These are phyloP conservation scores for Eutrema yunnanense DNA, from an alignment of 345 rosid species.

Conservation along the genomic window DNA sequence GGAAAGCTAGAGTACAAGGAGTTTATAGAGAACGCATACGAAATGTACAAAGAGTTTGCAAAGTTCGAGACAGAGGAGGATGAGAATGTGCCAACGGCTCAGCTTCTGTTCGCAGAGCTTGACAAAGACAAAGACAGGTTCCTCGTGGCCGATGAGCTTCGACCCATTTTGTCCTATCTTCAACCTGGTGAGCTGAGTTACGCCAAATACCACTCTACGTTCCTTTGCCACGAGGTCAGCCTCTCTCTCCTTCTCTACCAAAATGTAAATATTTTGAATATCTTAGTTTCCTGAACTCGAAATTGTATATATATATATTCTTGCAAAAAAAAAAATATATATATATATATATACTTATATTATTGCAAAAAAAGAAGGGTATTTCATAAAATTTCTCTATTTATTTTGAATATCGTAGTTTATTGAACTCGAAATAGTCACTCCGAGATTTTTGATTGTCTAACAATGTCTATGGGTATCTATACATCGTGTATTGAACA, in stretches of 20 bases:
- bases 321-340: no score
- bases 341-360: no score
- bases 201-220: slow-evolving; percentile 48
- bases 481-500: neutral
- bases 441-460: neutral
- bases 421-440: neutral
- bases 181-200: slow-evolving; percentile 59
- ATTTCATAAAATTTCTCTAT: neutral
- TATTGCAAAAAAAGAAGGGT: no score
- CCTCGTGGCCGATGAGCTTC: slow-evolving; percentile 45
- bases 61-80: slow-evolving; percentile 35
- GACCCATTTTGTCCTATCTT: slow-evolving; percentile 53
- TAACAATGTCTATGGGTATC: neutral
- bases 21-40: slow-evolving; percentile 39
- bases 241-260: neutral
- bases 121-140: slow-evolving; percentile 52
- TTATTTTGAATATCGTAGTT: neutral
- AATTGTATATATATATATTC: neutral
- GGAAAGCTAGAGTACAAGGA: slow-evolving; percentile 50
- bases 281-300: neutral
- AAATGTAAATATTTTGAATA: neutral
- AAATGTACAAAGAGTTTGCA: slow-evolving; percentile 40
- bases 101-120: slow-evolving; percentile 46
- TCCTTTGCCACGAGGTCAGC: slow-evolving; percentile 48
- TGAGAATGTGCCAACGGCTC: slow-evolving; percentile 28